Evolutionary conservation across 306 rosid genomes (phyloP).

Genomic region (Quercus suber): DNA sequence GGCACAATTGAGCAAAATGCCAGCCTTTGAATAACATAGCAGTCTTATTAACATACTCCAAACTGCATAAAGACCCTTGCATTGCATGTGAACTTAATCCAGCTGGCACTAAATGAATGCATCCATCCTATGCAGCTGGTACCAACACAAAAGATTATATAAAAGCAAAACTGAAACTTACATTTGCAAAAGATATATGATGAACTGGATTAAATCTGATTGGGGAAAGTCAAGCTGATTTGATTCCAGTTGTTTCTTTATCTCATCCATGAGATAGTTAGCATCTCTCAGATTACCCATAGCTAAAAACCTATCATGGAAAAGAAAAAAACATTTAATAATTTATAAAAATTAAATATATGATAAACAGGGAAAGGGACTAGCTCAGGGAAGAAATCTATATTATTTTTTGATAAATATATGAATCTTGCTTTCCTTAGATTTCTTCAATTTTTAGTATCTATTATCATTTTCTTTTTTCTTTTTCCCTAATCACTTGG

Average conservation of each 20-base stretch:
- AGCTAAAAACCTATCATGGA: constrained; percentile 65
- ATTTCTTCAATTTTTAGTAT: neutral
- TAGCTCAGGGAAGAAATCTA: constrained; percentile 4
- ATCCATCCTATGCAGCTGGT: constrained; percentile 5
- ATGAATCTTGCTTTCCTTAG: neutral
- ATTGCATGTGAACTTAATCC: neutral
- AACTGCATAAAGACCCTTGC: constrained; percentile 1
- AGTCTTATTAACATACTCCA: neutral
- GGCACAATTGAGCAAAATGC: neutral
- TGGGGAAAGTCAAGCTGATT: constrained; percentile 49
- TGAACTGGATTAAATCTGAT: constrained; percentile 76
- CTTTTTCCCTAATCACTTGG: neutral
- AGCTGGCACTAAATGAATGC: neutral
- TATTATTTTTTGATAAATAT: neutral
- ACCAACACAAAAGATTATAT: constrained; percentile 6
- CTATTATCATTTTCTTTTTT: neutral
- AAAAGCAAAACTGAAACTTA: constrained; percentile 38
- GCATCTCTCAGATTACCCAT: constrained; percentile 88
- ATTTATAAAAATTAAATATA: constrained; percentile 21
- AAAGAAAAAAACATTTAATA: constrained; percentile 6
- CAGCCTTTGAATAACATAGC: neutral
- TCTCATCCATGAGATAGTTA: constrained; percentile 71
- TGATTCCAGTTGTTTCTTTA: constrained; percentile 56
- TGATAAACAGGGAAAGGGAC: neutral
- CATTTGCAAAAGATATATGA: constrained; percentile 76